phyloP scores from a whole-genome alignment of 768 basidiomycete genomes.

The Lactifluus pinguis region DNA sequence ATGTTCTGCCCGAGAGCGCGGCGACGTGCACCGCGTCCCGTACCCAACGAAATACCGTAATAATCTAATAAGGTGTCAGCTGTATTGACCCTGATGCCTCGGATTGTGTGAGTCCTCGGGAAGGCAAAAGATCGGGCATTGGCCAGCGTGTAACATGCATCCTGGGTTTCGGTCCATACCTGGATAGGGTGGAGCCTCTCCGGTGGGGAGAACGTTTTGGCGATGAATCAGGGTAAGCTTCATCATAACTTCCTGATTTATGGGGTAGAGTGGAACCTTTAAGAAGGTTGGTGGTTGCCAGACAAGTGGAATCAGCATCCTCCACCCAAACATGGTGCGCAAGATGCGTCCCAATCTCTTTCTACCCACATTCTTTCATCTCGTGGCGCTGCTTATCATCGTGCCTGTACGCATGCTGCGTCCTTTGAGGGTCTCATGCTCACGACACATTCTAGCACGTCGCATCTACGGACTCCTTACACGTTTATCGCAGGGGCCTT shows the following conservation, averaged over 20 bases:
- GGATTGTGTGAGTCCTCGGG: constrained; percentile 1
- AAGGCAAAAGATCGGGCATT: neutral
- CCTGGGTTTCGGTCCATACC: constrained; percentile 1
- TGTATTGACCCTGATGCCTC: neutral
- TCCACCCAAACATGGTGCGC: constrained; percentile 4
- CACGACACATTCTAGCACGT: neutral
- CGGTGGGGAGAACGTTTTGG: neutral
- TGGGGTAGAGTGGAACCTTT: constrained; percentile 1
- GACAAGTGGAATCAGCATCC: neutral
- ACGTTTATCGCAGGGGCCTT: neutral
- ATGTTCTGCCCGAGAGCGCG: neutral
- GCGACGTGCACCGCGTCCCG: neutral
- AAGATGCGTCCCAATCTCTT: constrained; percentile 11
- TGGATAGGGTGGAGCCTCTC: neutral
- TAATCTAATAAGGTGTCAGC: neutral
- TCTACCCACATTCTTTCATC: neutral
- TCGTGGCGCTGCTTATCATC: neutral
- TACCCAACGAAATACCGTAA: constrained; percentile 3
- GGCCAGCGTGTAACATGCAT: neutral
- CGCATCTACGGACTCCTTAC: neutral
- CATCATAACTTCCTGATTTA: neutral
- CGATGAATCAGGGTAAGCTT: neutral
- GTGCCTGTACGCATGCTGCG: neutral
- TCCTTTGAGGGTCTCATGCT: neutral
- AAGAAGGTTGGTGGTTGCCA: neutral